Conservation (phyloP, 495 filamentous ascomycete species). For the Talaromyces thailandensis region DNA sequence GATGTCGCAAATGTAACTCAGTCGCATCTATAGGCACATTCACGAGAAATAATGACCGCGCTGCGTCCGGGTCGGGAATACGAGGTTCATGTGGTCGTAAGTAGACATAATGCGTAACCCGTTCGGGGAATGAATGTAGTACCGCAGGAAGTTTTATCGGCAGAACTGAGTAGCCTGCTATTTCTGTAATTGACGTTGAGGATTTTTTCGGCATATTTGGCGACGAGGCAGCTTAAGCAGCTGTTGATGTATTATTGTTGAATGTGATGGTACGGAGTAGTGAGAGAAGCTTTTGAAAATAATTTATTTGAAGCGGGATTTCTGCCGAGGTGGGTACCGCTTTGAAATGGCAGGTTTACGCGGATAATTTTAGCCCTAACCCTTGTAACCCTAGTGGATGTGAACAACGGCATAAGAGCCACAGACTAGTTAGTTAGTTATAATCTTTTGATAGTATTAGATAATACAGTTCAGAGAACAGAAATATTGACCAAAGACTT, state of each 20-base stretch:
- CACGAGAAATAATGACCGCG: constrained; percentile 73
- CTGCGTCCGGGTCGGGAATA: constrained; percentile 60
- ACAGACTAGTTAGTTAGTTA: no score
- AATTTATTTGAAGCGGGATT: constrained; percentile 1
- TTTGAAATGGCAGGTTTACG: background rate
- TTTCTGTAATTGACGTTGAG: constrained; percentile 15
- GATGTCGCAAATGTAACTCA: constrained; percentile 58
- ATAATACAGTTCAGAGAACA: no score
- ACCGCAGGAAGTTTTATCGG: constrained; percentile 51
- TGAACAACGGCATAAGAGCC: no score
- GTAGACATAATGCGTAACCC: constrained; percentile 78
- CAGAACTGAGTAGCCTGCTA: constrained; percentile 39
- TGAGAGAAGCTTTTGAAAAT: background rate
- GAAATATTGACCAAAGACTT: no score
- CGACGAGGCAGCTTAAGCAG: background rate
- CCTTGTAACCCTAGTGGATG: no score
- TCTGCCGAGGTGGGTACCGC: background rate
- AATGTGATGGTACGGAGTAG: background rate
- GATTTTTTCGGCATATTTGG: constrained; percentile 29
- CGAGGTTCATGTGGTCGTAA: constrained; percentile 72
- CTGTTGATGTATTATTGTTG: background rate
- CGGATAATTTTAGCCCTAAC: background rate
- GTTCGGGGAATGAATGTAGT: constrained; percentile 37
- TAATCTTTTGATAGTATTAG: no score
- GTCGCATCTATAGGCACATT: constrained; percentile 86